Evolutionary conservation across 306 rosid genomes (phyloP), one percentile per base, ranked within the genome.

Genomic region (Inga leiocalycina): DNA sequence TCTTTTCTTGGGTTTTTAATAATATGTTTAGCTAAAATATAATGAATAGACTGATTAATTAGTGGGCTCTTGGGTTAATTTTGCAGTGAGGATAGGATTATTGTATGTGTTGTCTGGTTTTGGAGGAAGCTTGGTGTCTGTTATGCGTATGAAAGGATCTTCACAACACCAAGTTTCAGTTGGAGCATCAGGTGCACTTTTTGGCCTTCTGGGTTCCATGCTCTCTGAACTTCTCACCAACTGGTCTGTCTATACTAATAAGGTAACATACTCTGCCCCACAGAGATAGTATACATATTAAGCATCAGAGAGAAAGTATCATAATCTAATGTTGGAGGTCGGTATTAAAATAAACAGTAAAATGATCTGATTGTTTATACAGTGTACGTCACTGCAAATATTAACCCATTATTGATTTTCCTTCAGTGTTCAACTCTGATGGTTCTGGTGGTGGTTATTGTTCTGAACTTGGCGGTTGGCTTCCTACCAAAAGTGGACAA

Each of bases 161-260:
- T 4, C 1, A 41, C 20, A 27, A 13, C 49, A 71, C 61, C 57
- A 81, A 35, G 66, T 97, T 73, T 97, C 98, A 2, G 97, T 97
- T 39, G 99, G 99, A 0, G 99, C 99, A 44, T 97, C 99, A 0
- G 97, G 97, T 64, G 97, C 99, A 10, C 98, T 94, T 80, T 97
- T 97, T 24, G 99, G 99, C 19, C 87, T 94, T 79, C 69, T 94
- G 34, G 99, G 98, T 74, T 89, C 94, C 85, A 90, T 94, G 99
- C 95, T 97, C 76, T 97, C 99, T 19, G 99, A 97, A 90, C 98
- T 97, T 81, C 82, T 97, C n/a, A 94, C 87, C 39, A 96, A 96
- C 81, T 96, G 97, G 99, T 85, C 97, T 78, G 88, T 90, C 74
- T 94, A 94, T 65, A 85, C 88, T 64, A 92, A 91, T 11, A 94